These are phyloP conservation scores for Ascochyta pisi DNA, from an alignment of 2,329 filamentous ascomycete species.

Conservation along the genomic window DNA sequence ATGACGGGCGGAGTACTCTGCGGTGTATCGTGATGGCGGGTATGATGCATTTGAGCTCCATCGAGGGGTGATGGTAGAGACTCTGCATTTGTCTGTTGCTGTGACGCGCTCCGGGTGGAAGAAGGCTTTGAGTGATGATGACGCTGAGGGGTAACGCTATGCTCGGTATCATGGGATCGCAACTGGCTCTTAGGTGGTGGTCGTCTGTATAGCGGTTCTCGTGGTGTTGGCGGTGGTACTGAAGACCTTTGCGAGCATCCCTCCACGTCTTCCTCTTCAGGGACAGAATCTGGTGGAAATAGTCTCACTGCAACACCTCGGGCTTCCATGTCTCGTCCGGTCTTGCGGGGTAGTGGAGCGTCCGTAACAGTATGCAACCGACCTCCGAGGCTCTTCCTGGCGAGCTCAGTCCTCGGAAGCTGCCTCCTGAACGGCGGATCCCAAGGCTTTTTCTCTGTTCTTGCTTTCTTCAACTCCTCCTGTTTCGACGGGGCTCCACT, in stretches of 20 bases:
- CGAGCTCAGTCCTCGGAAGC: not conserved
- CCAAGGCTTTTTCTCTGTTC: constrained; percentile 32
- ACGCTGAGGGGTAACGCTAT: not conserved
- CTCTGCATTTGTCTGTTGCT: not conserved
- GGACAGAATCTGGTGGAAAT: constrained; percentile 6
- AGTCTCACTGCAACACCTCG: constrained; percentile 7
- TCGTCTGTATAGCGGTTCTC: not conserved
- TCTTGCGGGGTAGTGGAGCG: constrained; percentile 4
- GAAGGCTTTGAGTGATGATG: not conserved
- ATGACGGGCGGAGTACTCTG: not conserved
- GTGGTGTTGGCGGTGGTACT: not conserved
- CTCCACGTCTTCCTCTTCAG: not conserved
- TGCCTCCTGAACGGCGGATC: constrained; percentile 32
- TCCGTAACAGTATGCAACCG: constrained; percentile 8
- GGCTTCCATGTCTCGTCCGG: constrained; percentile 5
- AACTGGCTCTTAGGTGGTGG: not conserved
- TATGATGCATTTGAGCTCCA: constrained; percentile 3
- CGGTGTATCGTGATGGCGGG: not conserved
- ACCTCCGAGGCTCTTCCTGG: not conserved
- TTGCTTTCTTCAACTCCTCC: constrained; percentile 1
- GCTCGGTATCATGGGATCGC: not conserved
- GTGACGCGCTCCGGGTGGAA: not conserved
- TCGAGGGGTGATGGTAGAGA: constrained; percentile 6
- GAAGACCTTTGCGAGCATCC: not conserved
- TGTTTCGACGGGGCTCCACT: constrained; percentile 8